phyloP scores from a whole-genome alignment of 2,329 filamentous ascomycete species.

The Chaetomium olivaceum region DNA sequence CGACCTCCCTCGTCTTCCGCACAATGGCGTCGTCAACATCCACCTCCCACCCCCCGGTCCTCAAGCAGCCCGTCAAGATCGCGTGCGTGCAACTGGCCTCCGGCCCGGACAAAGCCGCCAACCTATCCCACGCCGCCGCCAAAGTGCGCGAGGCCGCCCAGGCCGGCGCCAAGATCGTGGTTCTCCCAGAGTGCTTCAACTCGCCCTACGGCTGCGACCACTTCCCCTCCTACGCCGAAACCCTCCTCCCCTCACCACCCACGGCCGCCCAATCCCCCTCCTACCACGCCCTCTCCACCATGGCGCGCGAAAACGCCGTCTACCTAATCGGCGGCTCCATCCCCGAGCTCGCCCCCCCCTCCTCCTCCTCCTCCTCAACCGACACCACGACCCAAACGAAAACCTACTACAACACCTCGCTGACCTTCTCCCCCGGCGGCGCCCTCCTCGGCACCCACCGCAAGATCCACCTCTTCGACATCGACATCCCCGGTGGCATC shows the following conservation, averaged over 20 bases:
- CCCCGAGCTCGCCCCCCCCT: slow-evolving; percentile 66
- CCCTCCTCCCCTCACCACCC: slow-evolving; percentile 75
- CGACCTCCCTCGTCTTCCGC: slow-evolving; percentile 33
- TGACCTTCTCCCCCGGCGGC: slow-evolving; percentile 79
- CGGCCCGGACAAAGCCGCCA: slow-evolving; percentile 78
- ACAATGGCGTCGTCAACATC: slow-evolving; percentile 38
- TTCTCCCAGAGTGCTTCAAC: slow-evolving; percentile 98
- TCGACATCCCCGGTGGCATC: slow-evolving; percentile 94
- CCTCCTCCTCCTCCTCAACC: slow-evolving; percentile 12
- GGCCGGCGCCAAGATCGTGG: slow-evolving; percentile 78
- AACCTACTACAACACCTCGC: slow-evolving; percentile 87
- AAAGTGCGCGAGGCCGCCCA: slow-evolving; percentile 81
- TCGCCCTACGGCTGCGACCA: slow-evolving; percentile 89
- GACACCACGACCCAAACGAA: slow-evolving; percentile 27
- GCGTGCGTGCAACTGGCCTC: slow-evolving; percentile 80
- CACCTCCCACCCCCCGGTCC: slow-evolving; percentile 44
- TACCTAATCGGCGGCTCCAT: slow-evolving; percentile 93
- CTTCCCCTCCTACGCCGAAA: slow-evolving; percentile 91
- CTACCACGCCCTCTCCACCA: slow-evolving; percentile 77
- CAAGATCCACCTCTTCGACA: slow-evolving; percentile 97
- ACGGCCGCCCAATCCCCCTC: slow-evolving; percentile 70
- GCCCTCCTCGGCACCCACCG: slow-evolving; percentile 82
- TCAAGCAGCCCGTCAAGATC: slow-evolving; percentile 77
- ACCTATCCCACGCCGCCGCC: slow-evolving; percentile 76
- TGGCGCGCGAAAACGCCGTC: slow-evolving; percentile 75